Percentiles rank a stretch among this genome's conserved stretches.
phyloP scores from a whole-genome alignment of 352 stramenopile species.

The Globisporangium canariense region DNA sequence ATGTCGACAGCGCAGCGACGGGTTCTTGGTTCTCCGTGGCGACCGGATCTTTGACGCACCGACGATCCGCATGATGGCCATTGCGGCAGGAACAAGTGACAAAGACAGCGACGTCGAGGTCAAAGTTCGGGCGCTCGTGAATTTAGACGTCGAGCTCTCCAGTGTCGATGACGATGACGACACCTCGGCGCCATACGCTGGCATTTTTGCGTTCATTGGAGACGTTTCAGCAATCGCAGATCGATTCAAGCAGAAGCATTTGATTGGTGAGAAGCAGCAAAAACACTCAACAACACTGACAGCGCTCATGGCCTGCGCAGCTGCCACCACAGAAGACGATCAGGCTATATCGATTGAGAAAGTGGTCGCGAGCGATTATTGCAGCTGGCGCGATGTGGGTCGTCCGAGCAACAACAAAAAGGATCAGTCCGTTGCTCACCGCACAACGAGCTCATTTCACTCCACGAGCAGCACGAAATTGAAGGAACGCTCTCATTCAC shows the following conservation, averaged over 20 bases:
- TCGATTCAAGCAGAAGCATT: not conserved
- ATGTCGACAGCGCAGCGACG: slow-evolving; percentile 11
- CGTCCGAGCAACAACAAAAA: not conserved
- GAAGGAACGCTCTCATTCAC: not conserved
- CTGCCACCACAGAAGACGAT: not conserved
- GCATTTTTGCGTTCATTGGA: slow-evolving; percentile 19
- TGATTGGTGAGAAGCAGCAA: not conserved
- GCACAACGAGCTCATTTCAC: not conserved
- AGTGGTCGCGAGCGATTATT: slow-evolving; percentile 29
- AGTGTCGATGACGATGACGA: not conserved
- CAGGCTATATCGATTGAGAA: slow-evolving; percentile 7
- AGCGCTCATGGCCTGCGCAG: slow-evolving; percentile 1
- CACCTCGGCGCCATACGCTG: slow-evolving; percentile 9
- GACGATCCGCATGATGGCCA: slow-evolving; percentile 27
- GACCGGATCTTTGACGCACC: slow-evolving; percentile 22
- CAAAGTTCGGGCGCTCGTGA: slow-evolving; percentile 19
- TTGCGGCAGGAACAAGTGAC: not conserved
- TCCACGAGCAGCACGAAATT: not conserved
- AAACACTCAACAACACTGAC: not conserved
- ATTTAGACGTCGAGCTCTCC: slow-evolving; percentile 22
- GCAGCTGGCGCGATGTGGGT: slow-evolving; percentile 15
- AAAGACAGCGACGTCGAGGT: not conserved
- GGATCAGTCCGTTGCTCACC: not conserved
- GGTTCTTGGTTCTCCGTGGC: slow-evolving; percentile 18
- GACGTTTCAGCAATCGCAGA: not conserved